These are phyloP conservation scores for Chaetomium cochliodes DNA, from an alignment of 495 filamentous ascomycete species.

Conservation along the genomic window DNA sequence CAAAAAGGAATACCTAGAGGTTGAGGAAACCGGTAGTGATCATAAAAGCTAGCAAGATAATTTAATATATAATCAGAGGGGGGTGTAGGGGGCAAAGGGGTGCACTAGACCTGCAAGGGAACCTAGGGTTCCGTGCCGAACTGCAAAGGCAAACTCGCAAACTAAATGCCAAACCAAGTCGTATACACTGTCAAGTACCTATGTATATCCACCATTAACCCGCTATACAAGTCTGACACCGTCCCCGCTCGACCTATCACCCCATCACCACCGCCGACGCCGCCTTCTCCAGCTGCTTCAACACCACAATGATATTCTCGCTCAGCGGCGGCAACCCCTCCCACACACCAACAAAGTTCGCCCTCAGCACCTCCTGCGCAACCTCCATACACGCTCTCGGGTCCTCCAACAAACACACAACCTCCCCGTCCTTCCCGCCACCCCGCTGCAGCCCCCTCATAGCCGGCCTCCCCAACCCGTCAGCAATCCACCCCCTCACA, in stretches of 20 bases:
- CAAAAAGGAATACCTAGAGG: too few species aligned
- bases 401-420: conserved; percentile 39
- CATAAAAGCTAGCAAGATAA: neutral
- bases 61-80: conserved; percentile 10
- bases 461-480: conserved; percentile 46
- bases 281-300: conserved; percentile 52
- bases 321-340: conserved; percentile 70
- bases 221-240: neutral
- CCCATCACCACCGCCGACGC: conserved; percentile 39
- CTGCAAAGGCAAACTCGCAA: neutral
- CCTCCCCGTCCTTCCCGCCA: neutral
- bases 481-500: conserved; percentile 49
- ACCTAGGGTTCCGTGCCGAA: too few species aligned
- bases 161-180: neutral
- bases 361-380: conserved; percentile 47
- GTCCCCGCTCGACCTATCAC: neutral
- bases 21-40: too few species aligned
- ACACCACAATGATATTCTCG: conserved; percentile 56
- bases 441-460: conserved; percentile 34
- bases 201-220: neutral
- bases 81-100: neutral
- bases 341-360: conserved; percentile 63
- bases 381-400: conserved; percentile 49
- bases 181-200: neutral
- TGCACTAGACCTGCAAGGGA: neutral